Evolutionary conservation across 2,329 filamentous ascomycete species (phyloP), one percentile per base, ranked within the genome.

Genomic region (Neurospora sp.): DNA sequence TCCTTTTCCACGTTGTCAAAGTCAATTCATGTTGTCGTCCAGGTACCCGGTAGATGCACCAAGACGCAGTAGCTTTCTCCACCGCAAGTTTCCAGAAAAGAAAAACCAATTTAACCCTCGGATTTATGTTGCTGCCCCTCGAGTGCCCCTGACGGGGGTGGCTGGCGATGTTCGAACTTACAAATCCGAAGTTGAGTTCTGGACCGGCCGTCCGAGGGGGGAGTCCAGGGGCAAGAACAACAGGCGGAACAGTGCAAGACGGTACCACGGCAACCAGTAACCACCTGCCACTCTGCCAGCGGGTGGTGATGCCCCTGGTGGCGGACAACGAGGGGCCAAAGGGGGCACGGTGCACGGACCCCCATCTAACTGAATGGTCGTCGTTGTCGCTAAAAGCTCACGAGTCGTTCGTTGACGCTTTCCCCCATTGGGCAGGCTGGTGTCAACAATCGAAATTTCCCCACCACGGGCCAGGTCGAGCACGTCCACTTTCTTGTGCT

Each of bases 391-490:
- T 62, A 28, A 62, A 62, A 62, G 52, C 36, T 0, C 52, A 33
- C 28, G 52, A 62, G 12, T 62, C 52, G 15, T 62, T 15, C 33
- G 33, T 36, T 36, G 33, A 70, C 73, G 70, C 74, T 75, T 75
- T 67, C 72, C 74, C 70, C 10, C 52, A 70, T 73, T 41, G 73
- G 74, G 69, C 70, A 70, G 70, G 57, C 70, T 69, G 67, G 70
- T 74, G 73, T 74, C 74, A 75, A 75, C 74, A 75, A 75, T 73
- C 73, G 33, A 73, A 76, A 75, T 75, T 75, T 76, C 74, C 74
- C 74, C 74, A 76, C 74, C 71, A 75, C 69, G 65, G 69, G 68
- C 71, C 71, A 73, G 73, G 67, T 67, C 69, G 57, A 46, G 41
- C 41, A 46, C 41, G 41, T 46, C 41, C 41, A 43, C 41, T 43